These are phyloP conservation scores for Trametes sanguinea DNA, from an alignment of 768 basidiomycete species.

Conservation along the genomic window DNA sequence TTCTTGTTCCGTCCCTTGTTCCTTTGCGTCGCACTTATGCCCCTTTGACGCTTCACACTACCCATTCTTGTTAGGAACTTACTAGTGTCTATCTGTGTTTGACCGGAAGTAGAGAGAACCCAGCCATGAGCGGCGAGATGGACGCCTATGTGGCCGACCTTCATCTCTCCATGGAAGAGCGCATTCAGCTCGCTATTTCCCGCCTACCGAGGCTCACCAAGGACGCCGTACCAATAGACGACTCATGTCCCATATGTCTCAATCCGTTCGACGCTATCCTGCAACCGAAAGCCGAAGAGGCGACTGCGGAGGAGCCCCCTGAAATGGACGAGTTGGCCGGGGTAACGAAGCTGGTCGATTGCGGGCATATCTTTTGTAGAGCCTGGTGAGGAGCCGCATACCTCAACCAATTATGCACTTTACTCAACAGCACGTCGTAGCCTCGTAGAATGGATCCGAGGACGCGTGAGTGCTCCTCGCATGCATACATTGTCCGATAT, in stretches of 20 bases:
- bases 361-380: constrained; percentile 69
- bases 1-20: background rate
- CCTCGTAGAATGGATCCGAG: constrained; percentile 66
- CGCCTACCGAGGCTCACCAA: constrained; percentile 45
- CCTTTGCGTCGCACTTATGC: background rate
- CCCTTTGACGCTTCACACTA: background rate
- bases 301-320: background rate
- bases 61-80: background rate
- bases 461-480: constrained; percentile 43
- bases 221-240: constrained; percentile 46
- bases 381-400: constrained; percentile 51
- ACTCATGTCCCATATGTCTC: constrained; percentile 69
- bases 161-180: constrained; percentile 26
- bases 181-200: constrained; percentile 43
- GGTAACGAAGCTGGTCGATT: constrained; percentile 58
- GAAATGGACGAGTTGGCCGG: constrained; percentile 34
- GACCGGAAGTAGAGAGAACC: no score
- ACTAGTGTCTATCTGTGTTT: no score
- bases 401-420: background rate
- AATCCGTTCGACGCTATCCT: constrained; percentile 47
- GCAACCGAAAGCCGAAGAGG: constrained; percentile 22
- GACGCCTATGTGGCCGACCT: constrained; percentile 3
- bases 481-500: background rate
- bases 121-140: constrained; percentile 17
- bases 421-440: constrained; percentile 34